Conservation (phyloP, 345 rosid genomes). For the Salix dunnii region DNA sequence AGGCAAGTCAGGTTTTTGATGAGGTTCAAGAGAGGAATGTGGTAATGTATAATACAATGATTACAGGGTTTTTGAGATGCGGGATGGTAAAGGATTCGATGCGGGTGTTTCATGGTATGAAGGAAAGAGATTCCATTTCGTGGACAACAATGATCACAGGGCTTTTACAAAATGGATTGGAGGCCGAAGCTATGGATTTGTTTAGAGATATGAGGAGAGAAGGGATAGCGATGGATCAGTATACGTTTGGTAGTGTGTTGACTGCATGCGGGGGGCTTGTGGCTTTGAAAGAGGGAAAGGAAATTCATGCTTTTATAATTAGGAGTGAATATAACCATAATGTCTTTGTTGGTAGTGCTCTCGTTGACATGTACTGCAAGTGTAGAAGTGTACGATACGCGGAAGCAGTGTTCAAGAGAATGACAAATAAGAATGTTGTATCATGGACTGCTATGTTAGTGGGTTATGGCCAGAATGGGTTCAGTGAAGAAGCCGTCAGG, state of each 20-base stretch:
- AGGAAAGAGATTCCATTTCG: conserved; percentile 68
- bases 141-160: conserved; percentile 93
- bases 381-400: conserved; percentile 58
- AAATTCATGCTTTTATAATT: conserved; percentile 59
- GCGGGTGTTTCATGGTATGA: conserved; percentile 52
- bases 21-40: conserved; percentile 48
- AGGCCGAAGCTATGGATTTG: conserved; percentile 52
- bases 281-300: conserved; percentile 64
- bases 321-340: conserved; percentile 55
- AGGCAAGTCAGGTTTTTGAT: conserved; percentile 60
- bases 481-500: conserved; percentile 69
- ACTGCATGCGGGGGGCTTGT: conserved; percentile 68
- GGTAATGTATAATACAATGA: conserved; percentile 69
- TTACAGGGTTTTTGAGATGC: conserved; percentile 59
- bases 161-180: conserved; percentile 58
- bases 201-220: conserved; percentile 63
- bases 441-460: conserved; percentile 96
- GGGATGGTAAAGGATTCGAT: conserved; percentile 63
- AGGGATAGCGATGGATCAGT: conserved; percentile 73
- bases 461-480: conserved; percentile 84
- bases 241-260: conserved; percentile 75
- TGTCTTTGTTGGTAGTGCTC: conserved; percentile 81
- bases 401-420: conserved; percentile 55
- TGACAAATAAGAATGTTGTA: conserved; percentile 69
- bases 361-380: conserved; percentile 92